Evolutionary conservation across 2,329 filamentous ascomycete genomes (phyloP), one percentile per base, ranked within the genome.

Genomic region (Neonectria ditissima): DNA sequence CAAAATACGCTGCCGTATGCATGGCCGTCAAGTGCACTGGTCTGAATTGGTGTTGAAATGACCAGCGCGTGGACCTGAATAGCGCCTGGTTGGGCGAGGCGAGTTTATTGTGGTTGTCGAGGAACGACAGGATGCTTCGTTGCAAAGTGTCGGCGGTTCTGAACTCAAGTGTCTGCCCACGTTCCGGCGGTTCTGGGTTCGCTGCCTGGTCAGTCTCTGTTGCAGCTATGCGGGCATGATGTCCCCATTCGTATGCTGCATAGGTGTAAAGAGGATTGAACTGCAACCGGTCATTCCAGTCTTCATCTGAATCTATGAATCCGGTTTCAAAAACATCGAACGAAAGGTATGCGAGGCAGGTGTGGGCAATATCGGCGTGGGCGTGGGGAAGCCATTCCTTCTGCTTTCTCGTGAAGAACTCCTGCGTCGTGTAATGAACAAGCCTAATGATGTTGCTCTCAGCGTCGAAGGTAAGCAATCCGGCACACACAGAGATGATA

Each of bases 391-490:
- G 75, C 67, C 73, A 77, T 2, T 44, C 34, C 0, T 11, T 44
- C 20, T 55, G 53, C 4, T 55, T 77, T 11, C 63, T 51, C 18
- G 79, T 70, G 32, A 84, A 76, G 65, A 81, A 84, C 45, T 82
- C 76, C 47, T 82, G 77, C 1, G 80, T 74, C 0, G 81, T 83
- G 62, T 81, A 80, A 62, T 83, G 81, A 4, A 82, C 80, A 0
- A 83, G 64, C 4, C 78, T 74, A 8, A 83, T 71, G 26, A 78
- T 68, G 24, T 70, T 44, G 47, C 73, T 82, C 44, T 78, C 66
- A 51, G 76, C 56, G 45, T 83, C 78, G 16, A 81, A 32, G 1
- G 73, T 79, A 6, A 83, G 76, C 10, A 84, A 53, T 1, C 81
- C 81, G 26, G 75, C 76, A 60, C 80, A 83, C 2, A 73, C 71